Conservation (phyloP, 768 basidiomycete species). For the Udeniomyces megalosporus region DNA sequence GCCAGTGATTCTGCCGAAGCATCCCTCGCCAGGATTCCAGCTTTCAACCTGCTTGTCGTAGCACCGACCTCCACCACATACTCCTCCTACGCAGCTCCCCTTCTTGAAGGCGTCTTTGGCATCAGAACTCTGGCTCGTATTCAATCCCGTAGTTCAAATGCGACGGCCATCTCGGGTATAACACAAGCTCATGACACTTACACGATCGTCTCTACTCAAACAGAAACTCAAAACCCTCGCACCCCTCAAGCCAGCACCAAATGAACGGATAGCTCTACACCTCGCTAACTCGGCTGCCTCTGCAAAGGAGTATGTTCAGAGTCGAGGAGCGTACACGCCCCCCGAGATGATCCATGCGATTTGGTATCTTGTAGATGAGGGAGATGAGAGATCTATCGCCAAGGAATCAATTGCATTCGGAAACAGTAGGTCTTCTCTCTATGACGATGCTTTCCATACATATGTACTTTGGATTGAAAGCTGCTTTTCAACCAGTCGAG, state of each 20-base stretch:
- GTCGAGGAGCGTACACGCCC: not conserved
- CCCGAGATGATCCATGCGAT: constrained; percentile 1
- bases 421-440: too few relatives aligned
- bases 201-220: too few relatives aligned
- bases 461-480: too few relatives aligned
- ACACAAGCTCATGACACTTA: too few relatives aligned
- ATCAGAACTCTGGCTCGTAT: not conserved
- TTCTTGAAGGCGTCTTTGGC: constrained; percentile 3
- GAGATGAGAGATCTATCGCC: not conserved
- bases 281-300: not conserved
- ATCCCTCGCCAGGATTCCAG: not conserved
- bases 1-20: not conserved
- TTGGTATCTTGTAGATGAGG: not conserved
- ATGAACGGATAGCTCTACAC: not conserved
- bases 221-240: not conserved
- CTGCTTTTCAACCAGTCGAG: not conserved
- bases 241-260: not conserved
- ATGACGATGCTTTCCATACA: too few relatives aligned
- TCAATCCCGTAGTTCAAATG: too few relatives aligned
- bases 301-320: constrained; percentile 1
- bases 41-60: constrained; percentile 9
- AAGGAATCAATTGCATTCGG: not conserved
- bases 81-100: not conserved
- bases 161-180: too few relatives aligned
- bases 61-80: not conserved